phyloP scores from a whole-genome alignment of 1,139 yeast genomes.

The Suhomyces chickasaworum region DNA sequence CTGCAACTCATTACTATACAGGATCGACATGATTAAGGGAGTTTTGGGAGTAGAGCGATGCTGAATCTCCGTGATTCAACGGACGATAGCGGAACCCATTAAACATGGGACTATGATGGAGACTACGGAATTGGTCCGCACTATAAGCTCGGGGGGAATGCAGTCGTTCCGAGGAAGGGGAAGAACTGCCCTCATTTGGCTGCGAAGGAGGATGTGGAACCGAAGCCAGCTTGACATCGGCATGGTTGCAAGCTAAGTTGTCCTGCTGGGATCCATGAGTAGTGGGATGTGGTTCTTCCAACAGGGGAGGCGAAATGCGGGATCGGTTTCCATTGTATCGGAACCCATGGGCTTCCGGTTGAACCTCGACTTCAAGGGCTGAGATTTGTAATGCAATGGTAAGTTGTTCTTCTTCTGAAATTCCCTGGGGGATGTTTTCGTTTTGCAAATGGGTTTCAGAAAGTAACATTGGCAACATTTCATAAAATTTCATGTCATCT shows the following conservation, averaged over 20 bases:
- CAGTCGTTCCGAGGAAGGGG: background rate
- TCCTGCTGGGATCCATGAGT: background rate
- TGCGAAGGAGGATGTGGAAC: background rate
- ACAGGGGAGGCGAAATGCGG: background rate
- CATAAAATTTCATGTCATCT: conserved; percentile 40
- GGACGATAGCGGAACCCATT: conserved; percentile 7
- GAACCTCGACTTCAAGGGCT: conserved; percentile 10
- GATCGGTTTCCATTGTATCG: conserved; percentile 5
- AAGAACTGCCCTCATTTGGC: background rate
- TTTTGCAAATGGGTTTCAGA: conserved; percentile 3
- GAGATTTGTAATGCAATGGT: conserved; percentile 11
- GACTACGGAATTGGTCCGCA: conserved; percentile 12
- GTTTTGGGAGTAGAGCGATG: conserved; percentile 9
- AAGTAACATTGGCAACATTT: conserved; percentile 31
- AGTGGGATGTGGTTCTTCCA: background rate
- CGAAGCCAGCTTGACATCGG: background rate
- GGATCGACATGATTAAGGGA: conserved; percentile 10
- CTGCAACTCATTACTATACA: conserved; percentile 5
- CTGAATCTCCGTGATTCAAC: conserved; percentile 2
- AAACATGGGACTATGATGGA: conserved; percentile 9
- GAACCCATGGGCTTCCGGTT: conserved; percentile 10
- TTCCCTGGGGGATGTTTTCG: background rate
- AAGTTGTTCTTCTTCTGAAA: conserved; percentile 11
- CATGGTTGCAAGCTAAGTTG: background rate
- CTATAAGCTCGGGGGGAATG: conserved; percentile 5